Conservation (phyloP, 345 rosid species). For the Camelina laxa region DNA sequence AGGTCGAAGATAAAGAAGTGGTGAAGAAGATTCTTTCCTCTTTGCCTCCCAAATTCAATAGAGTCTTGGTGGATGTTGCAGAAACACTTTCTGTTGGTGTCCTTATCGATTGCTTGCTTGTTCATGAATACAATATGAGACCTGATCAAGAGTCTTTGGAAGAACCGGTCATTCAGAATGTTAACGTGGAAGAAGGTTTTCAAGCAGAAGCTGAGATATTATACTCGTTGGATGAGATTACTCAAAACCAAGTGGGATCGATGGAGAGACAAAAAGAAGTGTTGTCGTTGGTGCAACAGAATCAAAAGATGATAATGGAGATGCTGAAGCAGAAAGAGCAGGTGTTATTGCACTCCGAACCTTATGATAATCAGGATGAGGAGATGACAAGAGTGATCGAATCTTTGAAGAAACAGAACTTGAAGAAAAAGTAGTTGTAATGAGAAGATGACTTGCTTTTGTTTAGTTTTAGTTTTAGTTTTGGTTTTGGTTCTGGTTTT, state of each 20-base stretch:
- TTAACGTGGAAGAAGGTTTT: not conserved
- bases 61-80: not conserved
- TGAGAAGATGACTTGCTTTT: not conserved
- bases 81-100: conserved; percentile 16
- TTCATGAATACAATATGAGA: conserved; percentile 37
- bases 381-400: not conserved
- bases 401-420: not conserved
- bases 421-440: not conserved
- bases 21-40: conserved; percentile 31
- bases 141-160: not conserved
- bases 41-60: conserved; percentile 19
- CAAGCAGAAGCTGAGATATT: conserved; percentile 18
- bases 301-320: conserved; percentile 13
- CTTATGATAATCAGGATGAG: not conserved
- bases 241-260: conserved; percentile 2
- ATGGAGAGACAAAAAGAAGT: conserved; percentile 6
- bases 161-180: not conserved
- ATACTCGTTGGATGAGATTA: conserved; percentile 19
- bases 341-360: not conserved
- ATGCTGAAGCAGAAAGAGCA: not conserved
- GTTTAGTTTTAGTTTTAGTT: not conserved
- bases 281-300: conserved; percentile 21
- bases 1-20: conserved; percentile 18
- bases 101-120: conserved; percentile 19
- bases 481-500: no score